These are phyloP conservation scores for Blastobotrys arbuscula DNA, from an alignment of 1,139 yeast species.

Conservation along the genomic window DNA sequence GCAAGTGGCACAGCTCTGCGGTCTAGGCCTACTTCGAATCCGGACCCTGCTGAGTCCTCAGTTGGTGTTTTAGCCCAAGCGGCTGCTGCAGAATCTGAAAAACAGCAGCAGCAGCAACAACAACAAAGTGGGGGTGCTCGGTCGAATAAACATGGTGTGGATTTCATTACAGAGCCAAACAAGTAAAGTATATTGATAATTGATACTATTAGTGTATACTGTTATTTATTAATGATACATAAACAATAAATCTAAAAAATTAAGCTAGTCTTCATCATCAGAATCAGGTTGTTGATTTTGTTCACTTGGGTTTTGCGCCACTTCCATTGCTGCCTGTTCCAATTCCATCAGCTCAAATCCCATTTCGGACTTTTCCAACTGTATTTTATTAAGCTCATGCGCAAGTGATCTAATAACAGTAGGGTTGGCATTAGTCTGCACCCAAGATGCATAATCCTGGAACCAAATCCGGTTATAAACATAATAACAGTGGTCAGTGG, in stretches of 20 bases:
- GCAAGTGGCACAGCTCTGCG: constrained; percentile 5
- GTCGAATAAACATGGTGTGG: constrained; percentile 23
- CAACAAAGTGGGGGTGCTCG: constrained; percentile 8
- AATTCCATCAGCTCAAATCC: constrained; percentile 29
- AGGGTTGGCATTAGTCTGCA: constrained; percentile 48
- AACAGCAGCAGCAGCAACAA: constrained; percentile 2
- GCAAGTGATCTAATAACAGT: constrained; percentile 55
- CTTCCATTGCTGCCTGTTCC: constrained; percentile 29
- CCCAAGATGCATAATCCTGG: constrained; percentile 79
- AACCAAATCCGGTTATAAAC: constrained; percentile 77
- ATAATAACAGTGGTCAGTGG: constrained; percentile 74
- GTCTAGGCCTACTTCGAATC: constrained; percentile 1
- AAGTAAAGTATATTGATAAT: background rate
- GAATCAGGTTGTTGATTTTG: constrained; percentile 12
- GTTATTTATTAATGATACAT: background rate
- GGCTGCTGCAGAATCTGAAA: constrained; percentile 14
- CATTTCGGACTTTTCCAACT: constrained; percentile 25
- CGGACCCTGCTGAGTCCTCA: background rate
- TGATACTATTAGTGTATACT: background rate
- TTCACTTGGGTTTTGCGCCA: constrained; percentile 1
- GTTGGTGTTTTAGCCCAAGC: constrained; percentile 22
- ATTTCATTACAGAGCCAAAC: constrained; percentile 18
- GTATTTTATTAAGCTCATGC: constrained; percentile 45
- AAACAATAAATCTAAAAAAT: background rate
- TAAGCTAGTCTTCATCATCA: constrained; percentile 9